Evolutionary conservation across 2,329 filamentous ascomycete genomes (phyloP).

Genomic region (Cladosporium sp.): DNA sequence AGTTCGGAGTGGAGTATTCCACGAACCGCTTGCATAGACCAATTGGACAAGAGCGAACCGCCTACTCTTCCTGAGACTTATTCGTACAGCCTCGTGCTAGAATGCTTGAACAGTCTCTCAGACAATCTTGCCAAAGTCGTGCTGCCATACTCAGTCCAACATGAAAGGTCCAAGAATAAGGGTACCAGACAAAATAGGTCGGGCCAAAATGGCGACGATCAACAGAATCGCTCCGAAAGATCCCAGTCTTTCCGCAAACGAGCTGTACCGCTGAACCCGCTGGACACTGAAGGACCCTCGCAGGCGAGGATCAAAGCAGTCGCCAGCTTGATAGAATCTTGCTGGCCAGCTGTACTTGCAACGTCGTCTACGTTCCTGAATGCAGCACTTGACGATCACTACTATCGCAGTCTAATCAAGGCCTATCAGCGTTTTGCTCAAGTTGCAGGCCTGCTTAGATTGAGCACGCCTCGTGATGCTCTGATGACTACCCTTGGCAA

Average conservation of each 20-base stretch:
- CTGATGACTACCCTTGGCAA: slow-evolving; percentile 94
- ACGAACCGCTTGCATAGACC: slow-evolving; percentile 84
- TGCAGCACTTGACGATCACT: slow-evolving; percentile 86
- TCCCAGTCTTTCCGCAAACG: slow-evolving; percentile 71
- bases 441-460: slow-evolving; percentile 82
- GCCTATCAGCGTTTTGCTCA: slow-evolving; percentile 95
- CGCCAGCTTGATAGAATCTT: slow-evolving; percentile 80
- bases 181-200: slow-evolving; percentile 24
- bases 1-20: slow-evolving; percentile 90
- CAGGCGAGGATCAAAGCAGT: slow-evolving; percentile 72
- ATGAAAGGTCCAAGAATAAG: slow-evolving; percentile 56
- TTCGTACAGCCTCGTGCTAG: slow-evolving; percentile 82
- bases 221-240: slow-evolving; percentile 47
- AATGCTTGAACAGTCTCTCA: slow-evolving; percentile 85
- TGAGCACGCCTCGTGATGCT: slow-evolving; percentile 85
- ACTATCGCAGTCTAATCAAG: slow-evolving; percentile 87
- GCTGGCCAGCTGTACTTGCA: slow-evolving; percentile 93
- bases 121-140: slow-evolving; percentile 93
- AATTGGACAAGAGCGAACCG: slow-evolving; percentile 87
- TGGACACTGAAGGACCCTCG: slow-evolving; percentile 71
- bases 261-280: slow-evolving; percentile 79
- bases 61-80: slow-evolving; percentile 88
- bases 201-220: slow-evolving; percentile 26
- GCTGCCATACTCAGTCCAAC: slow-evolving; percentile 81
- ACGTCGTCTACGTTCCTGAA: slow-evolving; percentile 95